Percentiles rank a stretch among this genome's conserved stretches.
phyloP scores from a whole-genome alignment of 768 basidiomycete genomes.

The Tulasnella calospora region DNA sequence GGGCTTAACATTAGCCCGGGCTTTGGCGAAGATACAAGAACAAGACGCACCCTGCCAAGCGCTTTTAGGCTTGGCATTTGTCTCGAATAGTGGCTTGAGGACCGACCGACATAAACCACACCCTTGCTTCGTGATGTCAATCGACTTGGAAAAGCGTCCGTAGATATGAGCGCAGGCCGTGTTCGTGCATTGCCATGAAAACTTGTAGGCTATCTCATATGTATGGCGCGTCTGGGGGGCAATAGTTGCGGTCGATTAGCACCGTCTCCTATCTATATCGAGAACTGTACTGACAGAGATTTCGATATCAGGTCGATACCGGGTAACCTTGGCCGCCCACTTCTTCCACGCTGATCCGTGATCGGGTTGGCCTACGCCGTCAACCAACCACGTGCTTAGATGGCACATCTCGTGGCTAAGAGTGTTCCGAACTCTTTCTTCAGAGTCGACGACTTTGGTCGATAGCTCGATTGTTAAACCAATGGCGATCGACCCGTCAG shows the following conservation, averaged over 20 bases:
- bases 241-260: background rate
- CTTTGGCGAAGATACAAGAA: background rate
- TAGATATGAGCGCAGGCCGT: conserved; percentile 35
- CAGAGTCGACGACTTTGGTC: conserved; percentile 40
- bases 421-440: conserved; percentile 39
- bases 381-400: conserved; percentile 40
- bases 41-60: conserved; percentile 35
- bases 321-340: conserved; percentile 37
- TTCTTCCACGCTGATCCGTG: conserved; percentile 41
- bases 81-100: conserved; percentile 34
- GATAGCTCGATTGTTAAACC: conserved; percentile 36
- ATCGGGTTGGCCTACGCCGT: conserved; percentile 38
- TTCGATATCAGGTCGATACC: conserved; percentile 35
- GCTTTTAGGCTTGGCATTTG: conserved; percentile 32
- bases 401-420: conserved; percentile 46
- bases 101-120: conserved; percentile 37
- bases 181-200: conserved; percentile 29
- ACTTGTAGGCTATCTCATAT: conserved; percentile 41
- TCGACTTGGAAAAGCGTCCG: conserved; percentile 33
- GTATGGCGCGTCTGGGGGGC: conserved; percentile 37
- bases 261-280: background rate
- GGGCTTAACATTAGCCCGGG: background rate
- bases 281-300: conserved; percentile 34
- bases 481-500: background rate
- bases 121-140: conserved; percentile 35